Evolutionary conservation across 2,329 filamentous ascomycete genomes (phyloP), one percentile per base, ranked within the genome.

Genomic region (Xylariaceae sp.): DNA sequence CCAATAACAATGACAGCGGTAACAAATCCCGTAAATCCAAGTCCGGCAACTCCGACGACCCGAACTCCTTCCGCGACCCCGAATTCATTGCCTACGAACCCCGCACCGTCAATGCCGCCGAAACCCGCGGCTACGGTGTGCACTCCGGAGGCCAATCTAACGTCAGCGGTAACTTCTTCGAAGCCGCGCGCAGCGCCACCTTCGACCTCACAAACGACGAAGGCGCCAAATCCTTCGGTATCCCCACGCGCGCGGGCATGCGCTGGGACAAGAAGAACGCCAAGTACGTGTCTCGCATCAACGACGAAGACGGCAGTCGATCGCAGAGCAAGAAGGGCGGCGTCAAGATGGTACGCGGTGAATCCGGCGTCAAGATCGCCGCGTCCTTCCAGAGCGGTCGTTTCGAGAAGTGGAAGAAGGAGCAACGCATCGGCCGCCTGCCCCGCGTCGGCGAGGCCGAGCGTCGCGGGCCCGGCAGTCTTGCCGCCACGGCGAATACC

Each of bases 1-100:
- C 86, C 11, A 85, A 86, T 69, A 76, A 82, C 50, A 48, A 18
- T 50, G 52, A 64, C 51, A 71, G 76, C 68, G 76, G 77, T 63
- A 85, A 74, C 71, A 83, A 78, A 73, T 56, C 65, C 53, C 55
- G 59, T 55, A 59, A 62, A 17, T 35, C 52, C 51, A 53, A 18
- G n/a, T 18, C 51, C 45, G 54, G 51, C 45, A 45, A 34, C 15
- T 17, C 56, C 17, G 37, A 47, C 39, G 61, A 62, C 53, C 49
- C 53, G 5, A 45, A 53, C 54, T 84, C 78, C 10, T 82, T 86
- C 51, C 86, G 90, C 71, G 92, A 97, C 72, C 83, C 87, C 0
- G 92, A 97, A 67, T 99, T 95, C 85, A 97, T 99, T 92, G 89
- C 90, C 8, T 99, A 99, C 80, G 90, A 86, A 1, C 94, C 94